Evolutionary conservation across 1,284 basidiomycete species (phyloP).

Genomic region (Microbotryomycetes sp.): DNA sequence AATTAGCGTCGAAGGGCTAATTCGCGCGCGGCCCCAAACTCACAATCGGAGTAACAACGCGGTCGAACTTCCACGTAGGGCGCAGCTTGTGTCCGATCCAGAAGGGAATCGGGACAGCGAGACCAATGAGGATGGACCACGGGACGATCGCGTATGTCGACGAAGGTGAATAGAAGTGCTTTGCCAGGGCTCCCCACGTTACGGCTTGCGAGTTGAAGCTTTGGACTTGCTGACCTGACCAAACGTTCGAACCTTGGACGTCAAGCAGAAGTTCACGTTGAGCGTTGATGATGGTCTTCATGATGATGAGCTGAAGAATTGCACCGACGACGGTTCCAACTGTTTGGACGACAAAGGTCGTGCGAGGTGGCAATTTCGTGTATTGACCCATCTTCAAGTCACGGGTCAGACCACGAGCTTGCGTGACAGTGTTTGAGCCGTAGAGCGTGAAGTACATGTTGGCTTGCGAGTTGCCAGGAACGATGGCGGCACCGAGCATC

Average conservation of each 20-base stretch:
- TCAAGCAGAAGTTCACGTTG: constrained; percentile 47
- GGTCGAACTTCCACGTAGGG: constrained; percentile 42
- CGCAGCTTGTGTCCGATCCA: constrained; percentile 50
- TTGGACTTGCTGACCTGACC: constrained; percentile 51
- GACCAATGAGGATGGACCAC: constrained; percentile 43
- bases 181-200: constrained; percentile 57
- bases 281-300: constrained; percentile 50
- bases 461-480: constrained; percentile 57
- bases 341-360: constrained; percentile 60
- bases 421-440: constrained; percentile 44
- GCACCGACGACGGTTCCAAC: constrained; percentile 57
- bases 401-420: constrained; percentile 48
- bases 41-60: constrained; percentile 25
- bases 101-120: constrained; percentile 52
- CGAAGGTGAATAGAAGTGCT: constrained; percentile 49
- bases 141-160: constrained; percentile 43
- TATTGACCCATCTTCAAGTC: constrained; percentile 71
- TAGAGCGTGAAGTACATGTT: constrained; percentile 46
- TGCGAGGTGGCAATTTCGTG: constrained; percentile 64
- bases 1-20: too few relatives aligned
- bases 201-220: constrained; percentile 56
- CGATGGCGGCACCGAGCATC: constrained; percentile 57
- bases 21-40: too few relatives aligned
- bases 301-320: constrained; percentile 46
- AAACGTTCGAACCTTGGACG: constrained; percentile 45